Evolutionary conservation across 2,329 filamentous ascomycete species (phyloP).

Genomic region (Exophiala xenobiotica): DNA sequence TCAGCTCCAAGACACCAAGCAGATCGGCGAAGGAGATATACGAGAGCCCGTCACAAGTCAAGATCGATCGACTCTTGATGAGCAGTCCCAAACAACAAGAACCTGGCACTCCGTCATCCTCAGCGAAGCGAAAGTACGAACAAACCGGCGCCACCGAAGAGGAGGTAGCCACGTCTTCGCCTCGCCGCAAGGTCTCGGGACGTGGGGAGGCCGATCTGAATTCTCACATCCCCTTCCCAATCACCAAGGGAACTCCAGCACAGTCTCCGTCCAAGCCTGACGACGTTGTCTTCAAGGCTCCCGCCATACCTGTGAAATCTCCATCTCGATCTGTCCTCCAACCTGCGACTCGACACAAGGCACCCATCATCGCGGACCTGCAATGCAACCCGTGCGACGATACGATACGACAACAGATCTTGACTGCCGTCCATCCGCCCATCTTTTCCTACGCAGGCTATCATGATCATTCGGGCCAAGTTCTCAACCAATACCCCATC

Average conservation of each 20-base stretch:
- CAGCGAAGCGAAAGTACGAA: conserved; percentile 20
- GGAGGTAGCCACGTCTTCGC: conserved; percentile 15
- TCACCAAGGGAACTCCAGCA: neutral
- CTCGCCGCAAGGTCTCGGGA: conserved; percentile 6
- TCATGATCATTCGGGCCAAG: conserved; percentile 66
- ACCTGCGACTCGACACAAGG: conserved; percentile 40
- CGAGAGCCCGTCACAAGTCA: conserved; percentile 33
- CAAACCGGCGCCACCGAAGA: conserved; percentile 14
- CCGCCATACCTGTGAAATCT: conserved; percentile 25
- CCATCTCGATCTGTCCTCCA: conserved; percentile 29
- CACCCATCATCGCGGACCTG: conserved; percentile 73
- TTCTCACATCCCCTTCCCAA: neutral
- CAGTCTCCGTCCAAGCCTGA: conserved; percentile 7
- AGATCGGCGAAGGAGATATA: conserved; percentile 46
- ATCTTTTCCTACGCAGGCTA: conserved; percentile 76
- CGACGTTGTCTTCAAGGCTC: conserved; percentile 21
- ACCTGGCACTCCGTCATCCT: conserved; percentile 45
- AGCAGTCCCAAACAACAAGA: conserved; percentile 64
- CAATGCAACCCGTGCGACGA: conserved; percentile 90
- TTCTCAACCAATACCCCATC: conserved; percentile 67
- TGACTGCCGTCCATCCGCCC: conserved; percentile 70
- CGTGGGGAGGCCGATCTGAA: neutral
- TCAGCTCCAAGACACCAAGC: conserved; percentile 74
- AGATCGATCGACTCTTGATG: conserved; percentile 50
- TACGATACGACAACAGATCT: conserved; percentile 69